Conservation (phyloP, 179 eudicot genomes). For the Silene vulgaris region DNA sequence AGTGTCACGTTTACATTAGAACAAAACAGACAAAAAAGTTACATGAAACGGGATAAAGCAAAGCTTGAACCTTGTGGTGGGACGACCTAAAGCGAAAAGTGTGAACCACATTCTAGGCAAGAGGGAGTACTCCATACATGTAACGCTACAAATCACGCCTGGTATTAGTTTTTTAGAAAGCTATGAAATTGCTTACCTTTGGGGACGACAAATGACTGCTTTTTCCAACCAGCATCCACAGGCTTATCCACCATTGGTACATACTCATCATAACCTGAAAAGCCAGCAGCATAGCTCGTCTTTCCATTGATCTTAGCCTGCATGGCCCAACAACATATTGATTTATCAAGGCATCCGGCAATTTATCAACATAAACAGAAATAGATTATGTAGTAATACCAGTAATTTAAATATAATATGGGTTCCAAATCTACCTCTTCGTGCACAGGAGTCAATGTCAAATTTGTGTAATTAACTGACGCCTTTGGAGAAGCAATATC, state of each 20-base stretch:
- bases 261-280: conserved; percentile 76
- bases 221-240: conserved; percentile 84
- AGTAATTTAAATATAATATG: background rate
- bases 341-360: background rate
- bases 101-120: background rate
- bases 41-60: background rate
- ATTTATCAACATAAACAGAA: background rate
- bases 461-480: conserved; percentile 59
- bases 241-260: conserved; percentile 97
- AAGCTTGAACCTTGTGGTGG: background rate
- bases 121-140: background rate
- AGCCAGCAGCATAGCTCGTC: conserved; percentile 42
- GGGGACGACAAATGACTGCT: conserved; percentile 48
- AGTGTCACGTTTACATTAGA: background rate
- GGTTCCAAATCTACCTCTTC: conserved; percentile 62
- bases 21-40: background rate
- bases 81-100: background rate
- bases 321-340: conserved; percentile 15
- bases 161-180: background rate
- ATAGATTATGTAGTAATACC: background rate
- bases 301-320: conserved; percentile 71
- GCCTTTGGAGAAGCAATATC: conserved; percentile 87
- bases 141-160: background rate
- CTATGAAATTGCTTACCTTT: conserved; percentile 38
- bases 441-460: conserved; percentile 88